Evolutionary conservation across 1,139 yeast species (phyloP).

Genomic region (Saccharomyces hybrid): DNA sequence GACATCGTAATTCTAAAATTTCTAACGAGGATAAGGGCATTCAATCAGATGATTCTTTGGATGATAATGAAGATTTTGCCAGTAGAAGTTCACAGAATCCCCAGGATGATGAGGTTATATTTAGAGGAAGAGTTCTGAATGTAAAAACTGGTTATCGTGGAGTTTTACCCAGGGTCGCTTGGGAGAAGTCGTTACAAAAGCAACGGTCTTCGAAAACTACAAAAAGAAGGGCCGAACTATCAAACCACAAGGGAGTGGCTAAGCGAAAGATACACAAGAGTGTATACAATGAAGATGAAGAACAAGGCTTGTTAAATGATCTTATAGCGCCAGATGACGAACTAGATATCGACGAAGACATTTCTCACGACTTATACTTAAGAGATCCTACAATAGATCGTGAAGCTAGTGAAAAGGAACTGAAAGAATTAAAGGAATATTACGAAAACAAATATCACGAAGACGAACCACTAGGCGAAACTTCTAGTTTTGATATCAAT

Average conservation of each 20-base stretch:
- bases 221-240: not conserved
- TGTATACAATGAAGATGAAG: not conserved
- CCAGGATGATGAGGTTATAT: conserved; percentile 13
- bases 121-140: conserved; percentile 26
- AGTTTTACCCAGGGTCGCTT: conserved; percentile 26
- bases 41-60: not conserved
- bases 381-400: not conserved
- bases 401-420: not conserved
- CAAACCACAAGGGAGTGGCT: not conserved
- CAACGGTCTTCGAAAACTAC: not conserved
- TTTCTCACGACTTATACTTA: not conserved
- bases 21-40: not conserved
- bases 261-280: conserved; percentile 1
- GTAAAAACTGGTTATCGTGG: conserved; percentile 29
- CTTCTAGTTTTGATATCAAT: conserved; percentile 14
- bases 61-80: conserved; percentile 1
- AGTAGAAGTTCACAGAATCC: not conserved
- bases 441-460: conserved; percentile 9
- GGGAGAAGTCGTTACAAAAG: conserved; percentile 23
- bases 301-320: not conserved
- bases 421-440: not conserved
- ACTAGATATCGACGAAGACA: not conserved
- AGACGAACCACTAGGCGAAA: conserved; percentile 12
- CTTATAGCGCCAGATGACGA: not conserved
- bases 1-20: not conserved